Percentiles rank a stretch among this genome's conserved stretches.
Conservation (phyloP, 192 early-diverging fungal species). For the Umbelopsis isabellina region DNA sequence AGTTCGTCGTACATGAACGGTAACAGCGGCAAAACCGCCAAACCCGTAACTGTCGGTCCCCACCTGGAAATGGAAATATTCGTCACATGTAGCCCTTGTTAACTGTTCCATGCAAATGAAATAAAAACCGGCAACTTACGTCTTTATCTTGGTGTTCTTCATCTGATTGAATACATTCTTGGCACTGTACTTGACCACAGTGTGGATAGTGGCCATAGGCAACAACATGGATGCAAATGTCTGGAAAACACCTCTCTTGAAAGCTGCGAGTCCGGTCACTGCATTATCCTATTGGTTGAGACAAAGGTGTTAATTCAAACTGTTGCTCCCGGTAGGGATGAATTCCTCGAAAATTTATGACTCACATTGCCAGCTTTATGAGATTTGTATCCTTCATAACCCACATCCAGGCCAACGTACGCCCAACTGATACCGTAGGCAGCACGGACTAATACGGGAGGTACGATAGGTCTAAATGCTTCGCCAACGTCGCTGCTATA, state of each 20-base stretch:
- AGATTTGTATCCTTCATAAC: slow-evolving; percentile 64
- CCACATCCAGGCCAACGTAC: slow-evolving; percentile 65
- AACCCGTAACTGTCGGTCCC: slow-evolving; percentile 64
- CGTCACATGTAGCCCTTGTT: background rate
- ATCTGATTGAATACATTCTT: slow-evolving; percentile 43
- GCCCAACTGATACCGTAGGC: slow-evolving; percentile 65
- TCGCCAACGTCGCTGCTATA: slow-evolving; percentile 76
- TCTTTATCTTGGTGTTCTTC: slow-evolving; percentile 31
- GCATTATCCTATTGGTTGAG: slow-evolving; percentile 27
- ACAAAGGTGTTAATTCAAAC: background rate
- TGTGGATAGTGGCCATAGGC: slow-evolving; percentile 68
- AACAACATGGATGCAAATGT: slow-evolving; percentile 59
- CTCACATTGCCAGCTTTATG: slow-evolving; percentile 46
- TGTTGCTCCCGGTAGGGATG: background rate
- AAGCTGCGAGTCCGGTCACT: slow-evolving; percentile 49
- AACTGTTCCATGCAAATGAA: background rate
- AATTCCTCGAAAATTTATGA: background rate
- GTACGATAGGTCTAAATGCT: slow-evolving; percentile 66
- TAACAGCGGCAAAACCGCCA: slow-evolving; percentile 62
- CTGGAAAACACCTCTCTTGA: slow-evolving; percentile 67
- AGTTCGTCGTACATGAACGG: slow-evolving; percentile 70
- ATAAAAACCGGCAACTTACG: slow-evolving; percentile 26
- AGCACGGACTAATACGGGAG: slow-evolving; percentile 54
- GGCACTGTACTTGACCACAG: slow-evolving; percentile 62
- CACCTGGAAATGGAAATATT: slow-evolving; percentile 39